Conservation (phyloP, 2,329 filamentous ascomycete species). For the Colletotrichum gigasporum region DNA sequence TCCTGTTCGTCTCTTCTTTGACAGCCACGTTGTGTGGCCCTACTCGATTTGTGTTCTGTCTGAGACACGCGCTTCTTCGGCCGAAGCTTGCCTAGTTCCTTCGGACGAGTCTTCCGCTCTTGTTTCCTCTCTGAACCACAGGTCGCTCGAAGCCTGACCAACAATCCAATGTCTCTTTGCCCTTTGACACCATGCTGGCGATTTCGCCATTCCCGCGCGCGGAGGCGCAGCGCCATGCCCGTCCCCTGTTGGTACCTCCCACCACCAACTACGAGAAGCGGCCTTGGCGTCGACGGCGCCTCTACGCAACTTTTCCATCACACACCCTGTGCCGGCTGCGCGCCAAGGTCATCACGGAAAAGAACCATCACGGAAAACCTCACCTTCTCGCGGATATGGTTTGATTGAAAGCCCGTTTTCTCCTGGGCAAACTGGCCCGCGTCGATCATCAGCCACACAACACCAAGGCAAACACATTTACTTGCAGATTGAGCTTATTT, state of each 20-base stretch:
- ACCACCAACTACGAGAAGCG: neutral
- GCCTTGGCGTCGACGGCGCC: slow-evolving; percentile 18
- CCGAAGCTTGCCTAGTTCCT: no score
- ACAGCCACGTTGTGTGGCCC: no score
- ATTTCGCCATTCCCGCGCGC: no score
- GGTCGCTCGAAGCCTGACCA: no score
- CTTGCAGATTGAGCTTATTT: slow-evolving; percentile 10
- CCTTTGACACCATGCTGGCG: no score
- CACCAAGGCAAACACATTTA: neutral
- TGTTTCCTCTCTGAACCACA: neutral
- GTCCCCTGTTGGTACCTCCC: slow-evolving; percentile 9
- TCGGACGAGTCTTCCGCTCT: no score
- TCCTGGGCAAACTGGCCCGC: neutral
- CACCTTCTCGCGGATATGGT: neutral
- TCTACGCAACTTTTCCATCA: neutral
- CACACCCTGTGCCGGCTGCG: neutral
- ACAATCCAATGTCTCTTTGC: no score
- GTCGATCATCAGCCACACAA: slow-evolving; percentile 5
- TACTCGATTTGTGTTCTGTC: no score
- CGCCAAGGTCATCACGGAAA: slow-evolving; percentile 26
- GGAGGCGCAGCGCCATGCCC: neutral
- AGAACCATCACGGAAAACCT: neutral
- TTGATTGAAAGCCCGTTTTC: neutral
- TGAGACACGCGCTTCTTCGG: no score
- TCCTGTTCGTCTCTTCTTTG: neutral